phyloP scores from a whole-genome alignment of 2,329 filamentous ascomycete genomes.

The Hyphodiscus sp. region DNA sequence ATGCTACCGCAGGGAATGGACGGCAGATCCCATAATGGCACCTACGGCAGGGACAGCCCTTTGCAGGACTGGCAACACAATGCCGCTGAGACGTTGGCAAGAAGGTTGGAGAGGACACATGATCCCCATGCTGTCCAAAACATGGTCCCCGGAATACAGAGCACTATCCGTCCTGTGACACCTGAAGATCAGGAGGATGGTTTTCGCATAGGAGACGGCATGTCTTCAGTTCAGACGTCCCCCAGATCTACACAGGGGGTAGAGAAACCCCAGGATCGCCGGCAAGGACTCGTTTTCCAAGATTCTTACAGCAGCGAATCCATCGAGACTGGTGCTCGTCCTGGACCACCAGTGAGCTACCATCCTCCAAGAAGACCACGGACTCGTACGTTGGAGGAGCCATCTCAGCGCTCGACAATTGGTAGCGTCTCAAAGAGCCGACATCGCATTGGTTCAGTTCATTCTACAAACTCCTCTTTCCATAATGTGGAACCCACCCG shows the following conservation, averaged over 20 bases:
- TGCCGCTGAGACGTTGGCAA: slow-evolving; percentile 23
- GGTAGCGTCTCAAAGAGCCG: slow-evolving; percentile 41
- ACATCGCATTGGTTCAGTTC: slow-evolving; percentile 64
- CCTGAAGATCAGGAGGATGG: slow-evolving; percentile 43
- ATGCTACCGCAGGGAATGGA: slow-evolving; percentile 41
- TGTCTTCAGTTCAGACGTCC: slow-evolving; percentile 38
- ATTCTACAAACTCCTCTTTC: slow-evolving; percentile 51
- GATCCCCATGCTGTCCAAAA: slow-evolving; percentile 19
- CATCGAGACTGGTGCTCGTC: slow-evolving; percentile 11
- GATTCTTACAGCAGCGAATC: slow-evolving; percentile 44
- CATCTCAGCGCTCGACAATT: slow-evolving; percentile 31
- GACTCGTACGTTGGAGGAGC: slow-evolving; percentile 43
- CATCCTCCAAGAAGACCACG: slow-evolving; percentile 38
- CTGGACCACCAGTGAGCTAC: slow-evolving; percentile 24
- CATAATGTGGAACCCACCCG: slow-evolving; percentile 33
- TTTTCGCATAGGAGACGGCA: slow-evolving; percentile 9
- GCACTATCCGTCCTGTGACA: slow-evolving; percentile 58
- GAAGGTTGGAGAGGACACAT: slow-evolving; percentile 21
- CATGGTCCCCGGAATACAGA: slow-evolving; percentile 30
- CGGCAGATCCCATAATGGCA: slow-evolving; percentile 34
- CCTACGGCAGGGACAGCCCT: slow-evolving; percentile 25
- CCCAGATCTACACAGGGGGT: slow-evolving; percentile 41
- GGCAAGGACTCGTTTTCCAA: slow-evolving; percentile 56
- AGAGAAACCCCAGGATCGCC: slow-evolving; percentile 35
- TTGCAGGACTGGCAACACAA: slow-evolving; percentile 26